Evolutionary conservation across 2,329 filamentous ascomycete species (phyloP), one percentile per base, ranked within the genome.

Genomic region (Stemphylium beticola): DNA sequence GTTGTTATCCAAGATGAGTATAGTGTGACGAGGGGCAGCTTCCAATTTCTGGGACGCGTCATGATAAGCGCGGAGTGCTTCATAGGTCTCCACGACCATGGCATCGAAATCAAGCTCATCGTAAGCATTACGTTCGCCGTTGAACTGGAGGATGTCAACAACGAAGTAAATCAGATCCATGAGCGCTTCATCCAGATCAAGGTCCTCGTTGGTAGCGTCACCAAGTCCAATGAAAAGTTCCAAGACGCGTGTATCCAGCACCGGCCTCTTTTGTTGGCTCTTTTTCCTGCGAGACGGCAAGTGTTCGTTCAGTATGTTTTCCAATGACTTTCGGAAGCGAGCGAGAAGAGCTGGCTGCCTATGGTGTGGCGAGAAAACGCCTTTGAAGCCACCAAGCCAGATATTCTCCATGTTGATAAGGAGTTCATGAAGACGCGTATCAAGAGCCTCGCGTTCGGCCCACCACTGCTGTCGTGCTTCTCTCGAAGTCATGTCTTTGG

Each of bases 71-170:
- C 87, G 85, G 22, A 99, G 79, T 2, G 92, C 91, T 75, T 97
- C 93, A 34, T 92, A 84, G 0, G 91, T 91, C 65, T 96, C 92
- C 34, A 98, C 83, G 4, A 93, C 87, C 85, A 99, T 96, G 41
- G 83, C 79, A 64, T 99, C 95, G 70, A 98, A 96, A 74, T 98
- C 93, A 59, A 99, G 91, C 77, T 99, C 95, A 66, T 99, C 95
- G 75, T 97, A 97, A 0, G 96, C 95, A 71, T 98, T 99, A 42
- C 87, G 85, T 77, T 99, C 96, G 14, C 95, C 95, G 65, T 96
- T 91, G 75, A 99, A 98, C 72, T 98, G 95, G 2, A 99, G 81
- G 46, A 98, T 93, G 67, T 99, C 95, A 5, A 99, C 88, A 1
- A 98, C 90, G 71, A 98, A 98, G 77, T 97, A 98, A 3, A 99